Conservation (phyloP, 345 rosid genomes). For the Linum lewisii region DNA sequence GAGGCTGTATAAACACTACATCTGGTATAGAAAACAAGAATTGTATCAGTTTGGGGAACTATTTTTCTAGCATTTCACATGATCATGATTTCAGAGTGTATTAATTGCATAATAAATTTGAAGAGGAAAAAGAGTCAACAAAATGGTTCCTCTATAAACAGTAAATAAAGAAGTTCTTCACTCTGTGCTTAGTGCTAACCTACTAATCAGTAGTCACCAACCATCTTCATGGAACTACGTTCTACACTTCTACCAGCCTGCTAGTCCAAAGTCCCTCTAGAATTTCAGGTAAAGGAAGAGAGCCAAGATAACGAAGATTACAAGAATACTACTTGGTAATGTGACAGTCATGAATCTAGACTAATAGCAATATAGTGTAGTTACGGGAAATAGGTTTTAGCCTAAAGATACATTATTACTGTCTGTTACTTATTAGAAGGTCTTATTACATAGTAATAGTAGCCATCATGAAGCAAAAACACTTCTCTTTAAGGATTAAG, state of each 20-base stretch:
- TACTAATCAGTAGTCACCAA: not conserved
- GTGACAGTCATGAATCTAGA: not conserved
- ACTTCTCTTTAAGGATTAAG: not conserved
- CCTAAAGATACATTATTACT: not conserved
- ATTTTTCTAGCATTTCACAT: slow-evolving; percentile 4
- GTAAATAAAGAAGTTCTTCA: not conserved
- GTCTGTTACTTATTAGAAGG: not conserved
- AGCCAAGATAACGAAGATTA: not conserved
- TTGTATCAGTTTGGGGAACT: slow-evolving; percentile 8
- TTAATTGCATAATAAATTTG: not conserved
- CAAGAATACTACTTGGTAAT: not conserved
- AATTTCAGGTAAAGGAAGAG: not conserved
- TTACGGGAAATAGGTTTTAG: not conserved
- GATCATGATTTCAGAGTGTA: not conserved
- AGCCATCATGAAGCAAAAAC: not conserved
- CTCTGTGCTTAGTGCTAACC: not conserved
- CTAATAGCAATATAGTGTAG: not conserved
- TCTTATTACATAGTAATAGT: too few species aligned
- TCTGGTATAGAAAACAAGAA: slow-evolving; percentile 34
- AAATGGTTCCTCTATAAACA: not conserved
- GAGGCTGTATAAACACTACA: slow-evolving; percentile 46
- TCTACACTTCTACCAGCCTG: too few species aligned
- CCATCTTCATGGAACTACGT: not conserved
- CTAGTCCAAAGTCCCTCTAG: too few species aligned
- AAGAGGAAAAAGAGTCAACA: not conserved